Percentiles rank a stretch among this genome's conserved stretches.
Evolutionary conservation across 83 land plant species (phyloP).

Genomic region (Picea engelmannii): DNA sequence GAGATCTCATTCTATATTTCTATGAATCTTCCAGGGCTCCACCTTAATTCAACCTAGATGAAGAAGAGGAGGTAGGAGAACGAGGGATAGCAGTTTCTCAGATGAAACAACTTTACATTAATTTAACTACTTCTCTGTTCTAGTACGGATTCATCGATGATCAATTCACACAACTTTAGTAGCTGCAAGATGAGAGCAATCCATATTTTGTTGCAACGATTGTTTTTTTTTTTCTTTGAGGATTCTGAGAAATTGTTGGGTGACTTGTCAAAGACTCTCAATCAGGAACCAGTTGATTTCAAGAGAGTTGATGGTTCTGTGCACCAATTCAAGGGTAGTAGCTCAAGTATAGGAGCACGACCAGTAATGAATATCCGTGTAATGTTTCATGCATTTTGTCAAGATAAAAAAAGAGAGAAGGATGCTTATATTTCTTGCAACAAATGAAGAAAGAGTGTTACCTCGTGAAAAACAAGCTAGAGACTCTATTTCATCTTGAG

Average conservation of each 20-base stretch:
- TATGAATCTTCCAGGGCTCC: no score
- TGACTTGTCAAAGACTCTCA: constrained; percentile 38
- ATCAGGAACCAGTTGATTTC: constrained; percentile 53
- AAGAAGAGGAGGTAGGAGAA: no score
- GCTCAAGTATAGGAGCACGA: constrained; percentile 87
- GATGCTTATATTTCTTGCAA: constrained; percentile 48
- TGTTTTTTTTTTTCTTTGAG: constrained; percentile 52
- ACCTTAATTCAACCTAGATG: no score
- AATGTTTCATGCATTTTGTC: constrained; percentile 56
- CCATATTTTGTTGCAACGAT: constrained; percentile 68
- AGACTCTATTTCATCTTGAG: constrained; percentile 57
- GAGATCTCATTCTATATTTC: no score
- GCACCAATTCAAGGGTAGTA: constrained; percentile 85
- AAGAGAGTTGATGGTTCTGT: constrained; percentile 68
- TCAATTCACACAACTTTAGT: constrained; percentile 61
- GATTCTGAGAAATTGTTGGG: constrained; percentile 53
- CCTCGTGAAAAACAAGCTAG: constrained; percentile 56
- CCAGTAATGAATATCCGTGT: constrained; percentile 61
- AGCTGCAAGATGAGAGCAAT: constrained; percentile 67
- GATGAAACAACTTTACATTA: no score
- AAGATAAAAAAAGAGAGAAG: constrained; percentile 62
- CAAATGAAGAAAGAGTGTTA: constrained; percentile 56
- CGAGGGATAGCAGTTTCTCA: no score
- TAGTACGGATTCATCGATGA: constrained; percentile 61
- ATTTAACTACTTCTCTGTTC: no score